Evolutionary conservation across 176 grass and related monocot species (phyloP).

Genomic region (Carex cristatella): DNA sequence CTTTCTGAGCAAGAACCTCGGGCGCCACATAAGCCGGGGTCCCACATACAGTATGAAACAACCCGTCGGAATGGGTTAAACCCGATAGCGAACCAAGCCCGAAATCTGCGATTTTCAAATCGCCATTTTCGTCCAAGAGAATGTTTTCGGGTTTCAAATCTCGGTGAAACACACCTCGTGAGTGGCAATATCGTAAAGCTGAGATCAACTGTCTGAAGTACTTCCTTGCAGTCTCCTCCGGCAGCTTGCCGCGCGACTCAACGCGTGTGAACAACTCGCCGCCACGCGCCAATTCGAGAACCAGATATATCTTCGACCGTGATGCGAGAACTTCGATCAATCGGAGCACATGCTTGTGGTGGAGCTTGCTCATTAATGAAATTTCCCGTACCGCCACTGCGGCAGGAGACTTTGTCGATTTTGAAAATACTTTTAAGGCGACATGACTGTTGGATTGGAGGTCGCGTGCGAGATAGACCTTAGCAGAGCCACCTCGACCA

Average conservation of each 20-base stretch:
- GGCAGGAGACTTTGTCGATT: conserved; percentile 20
- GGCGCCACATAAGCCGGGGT: conserved; percentile 82
- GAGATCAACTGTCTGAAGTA: conserved; percentile 75
- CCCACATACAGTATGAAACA: conserved; percentile 65
- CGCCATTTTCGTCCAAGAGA: conserved; percentile 49
- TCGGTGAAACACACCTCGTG: conserved; percentile 79
- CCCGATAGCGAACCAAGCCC: conserved; percentile 37
- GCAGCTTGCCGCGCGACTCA: conserved; percentile 42
- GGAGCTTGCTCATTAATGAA: conserved; percentile 43
- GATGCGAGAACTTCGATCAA: conserved; percentile 66
- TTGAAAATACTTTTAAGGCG: conserved; percentile 76
- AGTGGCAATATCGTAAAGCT: conserved; percentile 65
- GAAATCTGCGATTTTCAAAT: conserved; percentile 65
- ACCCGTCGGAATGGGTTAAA: neutral
- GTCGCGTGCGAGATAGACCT: conserved; percentile 74
- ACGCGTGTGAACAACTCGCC: conserved; percentile 60
- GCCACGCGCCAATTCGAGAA: conserved; percentile 66
- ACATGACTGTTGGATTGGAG: conserved; percentile 44
- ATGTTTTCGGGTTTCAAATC: conserved; percentile 96
- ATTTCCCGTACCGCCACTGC: conserved; percentile 44
- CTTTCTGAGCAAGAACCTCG: conserved; percentile 57
- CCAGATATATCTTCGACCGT: conserved; percentile 60
- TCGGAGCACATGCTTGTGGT: conserved; percentile 61
- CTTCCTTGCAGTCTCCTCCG: conserved; percentile 45
- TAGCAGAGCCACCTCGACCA: conserved; percentile 82